Base-by-base conservation (phyloP, 768 basidiomycete species). In the Fibroporia radiculosa region DNA sequence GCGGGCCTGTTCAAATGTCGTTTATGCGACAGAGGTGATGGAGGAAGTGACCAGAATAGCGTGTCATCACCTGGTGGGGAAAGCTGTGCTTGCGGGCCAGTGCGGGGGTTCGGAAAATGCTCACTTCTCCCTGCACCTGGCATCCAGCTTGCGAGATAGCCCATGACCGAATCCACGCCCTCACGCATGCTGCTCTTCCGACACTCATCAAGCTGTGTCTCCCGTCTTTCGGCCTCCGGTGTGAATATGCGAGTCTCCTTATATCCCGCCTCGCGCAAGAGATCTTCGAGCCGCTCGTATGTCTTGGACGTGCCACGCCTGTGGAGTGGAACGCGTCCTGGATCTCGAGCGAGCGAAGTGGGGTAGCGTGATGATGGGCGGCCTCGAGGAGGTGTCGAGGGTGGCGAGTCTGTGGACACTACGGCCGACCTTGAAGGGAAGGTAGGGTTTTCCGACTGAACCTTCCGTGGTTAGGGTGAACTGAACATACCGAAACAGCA, bases 241-340 rank as follows among this genome's bases (percentile, higher is more conserved):
- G 92, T 93, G 55, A 88, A 86, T 10, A 96, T 74, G 33, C 91
- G 76, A 3, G 90, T 93, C 58, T 95, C 92, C 61, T 90, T 91
- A 70, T 93, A 93, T 1, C 92, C 92, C 1, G 89, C 89, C 60
- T 91, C 85, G 40, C 78, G 71, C 22, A 96, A 71, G 14, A 96
- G 70, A 64, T 93, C 88, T 52, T 92, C 92, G 16, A 95, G 72
- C 4, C 78, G 73, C 53, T 93, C 90, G 51, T 90, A 92, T 3
- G 78, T 86, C 50, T 75, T 77, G 2, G 87, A 88, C 16, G 77
- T 89, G 1, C 88, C 88, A 44, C 87, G 70, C 19, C 84, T 73
- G 58, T 89, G 86, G 12, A 89, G 66, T 0, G 84, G 87, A 5
- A 86, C 81, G 23, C 82, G 77, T 14, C 50, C 48, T 3, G 56